These are phyloP conservation scores for Cutaneotrichosporon spelunceum DNA, from an alignment of 1,284 basidiomycete genomes.

Conservation along the genomic window DNA sequence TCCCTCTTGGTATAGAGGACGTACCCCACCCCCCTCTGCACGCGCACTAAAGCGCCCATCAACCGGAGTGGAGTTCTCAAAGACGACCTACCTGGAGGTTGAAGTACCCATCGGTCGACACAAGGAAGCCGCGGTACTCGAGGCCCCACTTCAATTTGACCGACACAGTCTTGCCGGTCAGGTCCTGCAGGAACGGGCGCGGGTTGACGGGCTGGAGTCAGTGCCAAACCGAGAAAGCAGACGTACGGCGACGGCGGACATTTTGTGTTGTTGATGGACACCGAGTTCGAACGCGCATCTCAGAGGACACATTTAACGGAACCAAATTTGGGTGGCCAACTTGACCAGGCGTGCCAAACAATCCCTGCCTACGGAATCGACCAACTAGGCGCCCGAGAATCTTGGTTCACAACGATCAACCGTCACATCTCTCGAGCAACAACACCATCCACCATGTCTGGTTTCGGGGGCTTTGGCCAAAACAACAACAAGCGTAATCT, in stretches of 20 bases:
- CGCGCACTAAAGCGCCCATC: too few relatives aligned
- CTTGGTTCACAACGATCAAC: slow-evolving; percentile 1
- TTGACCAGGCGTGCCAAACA: not conserved
- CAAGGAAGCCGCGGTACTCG: slow-evolving; percentile 98
- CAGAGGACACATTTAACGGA: not conserved
- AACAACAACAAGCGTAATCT: slow-evolving; percentile 26
- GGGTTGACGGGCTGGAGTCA: slow-evolving; percentile 77
- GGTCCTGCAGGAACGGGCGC: slow-evolving; percentile 96
- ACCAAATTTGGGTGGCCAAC: not conserved
- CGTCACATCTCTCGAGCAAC: not conserved
- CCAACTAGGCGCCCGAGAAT: not conserved
- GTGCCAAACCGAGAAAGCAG: not conserved
- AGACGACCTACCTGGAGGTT: slow-evolving; percentile 78
- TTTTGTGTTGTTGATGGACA: slow-evolving; percentile 17
- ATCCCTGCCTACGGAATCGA: not conserved
- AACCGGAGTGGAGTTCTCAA: too few relatives aligned
- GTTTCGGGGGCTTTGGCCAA: slow-evolving; percentile 42
- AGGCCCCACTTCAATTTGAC: slow-evolving; percentile 98
- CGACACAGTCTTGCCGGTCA: slow-evolving; percentile 94
- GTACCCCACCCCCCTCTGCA: too few relatives aligned
- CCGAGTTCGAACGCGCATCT: not conserved
- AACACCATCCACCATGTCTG: slow-evolving; percentile 20
- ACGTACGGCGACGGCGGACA: slow-evolving; percentile 35
- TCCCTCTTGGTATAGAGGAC: too few relatives aligned
- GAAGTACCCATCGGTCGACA: slow-evolving; percentile 99